Conservation (phyloP, 495 filamentous ascomycete genomes). For the Jackrogersella minutella region DNA sequence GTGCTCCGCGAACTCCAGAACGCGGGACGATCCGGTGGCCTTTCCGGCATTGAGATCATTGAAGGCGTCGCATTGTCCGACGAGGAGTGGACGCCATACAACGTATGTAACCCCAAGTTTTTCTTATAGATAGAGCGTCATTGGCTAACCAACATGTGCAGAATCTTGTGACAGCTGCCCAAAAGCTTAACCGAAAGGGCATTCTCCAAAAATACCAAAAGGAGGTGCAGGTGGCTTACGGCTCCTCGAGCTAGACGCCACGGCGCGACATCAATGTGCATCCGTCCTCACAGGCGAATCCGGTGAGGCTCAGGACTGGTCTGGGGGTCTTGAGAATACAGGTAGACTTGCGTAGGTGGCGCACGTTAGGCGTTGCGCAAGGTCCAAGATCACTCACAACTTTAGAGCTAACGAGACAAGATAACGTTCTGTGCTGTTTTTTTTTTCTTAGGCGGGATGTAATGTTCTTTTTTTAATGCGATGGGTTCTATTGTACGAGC, state of each 20-base stretch:
- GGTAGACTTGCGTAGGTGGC: neutral
- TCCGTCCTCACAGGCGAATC: neutral
- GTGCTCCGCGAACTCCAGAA: constrained; percentile 86
- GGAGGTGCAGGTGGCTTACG: constrained; percentile 69
- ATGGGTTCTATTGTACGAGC: constrained; percentile 10
- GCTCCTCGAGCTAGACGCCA: constrained; percentile 41
- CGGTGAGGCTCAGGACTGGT: neutral
- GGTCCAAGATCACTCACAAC: no score
- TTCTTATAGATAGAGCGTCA: neutral
- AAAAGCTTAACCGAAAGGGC: constrained; percentile 76
- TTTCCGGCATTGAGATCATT: constrained; percentile 89
- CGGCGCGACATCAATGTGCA: neutral
- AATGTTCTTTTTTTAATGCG: neutral
- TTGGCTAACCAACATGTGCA: constrained; percentile 49
- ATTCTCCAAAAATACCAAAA: constrained; percentile 72
- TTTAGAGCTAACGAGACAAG: constrained; percentile 7
- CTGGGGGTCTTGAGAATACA: neutral
- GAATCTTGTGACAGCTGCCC: constrained; percentile 74
- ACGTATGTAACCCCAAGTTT: constrained; percentile 69
- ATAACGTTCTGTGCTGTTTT: neutral
- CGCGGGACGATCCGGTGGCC: constrained; percentile 75
- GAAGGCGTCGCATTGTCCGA: constrained; percentile 91
- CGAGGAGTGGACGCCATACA: constrained; percentile 97
- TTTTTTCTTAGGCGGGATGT: neutral
- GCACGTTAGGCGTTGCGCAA: no score